Conservation (phyloP, 768 basidiomycete species). For the Mycena leptocephala region DNA sequence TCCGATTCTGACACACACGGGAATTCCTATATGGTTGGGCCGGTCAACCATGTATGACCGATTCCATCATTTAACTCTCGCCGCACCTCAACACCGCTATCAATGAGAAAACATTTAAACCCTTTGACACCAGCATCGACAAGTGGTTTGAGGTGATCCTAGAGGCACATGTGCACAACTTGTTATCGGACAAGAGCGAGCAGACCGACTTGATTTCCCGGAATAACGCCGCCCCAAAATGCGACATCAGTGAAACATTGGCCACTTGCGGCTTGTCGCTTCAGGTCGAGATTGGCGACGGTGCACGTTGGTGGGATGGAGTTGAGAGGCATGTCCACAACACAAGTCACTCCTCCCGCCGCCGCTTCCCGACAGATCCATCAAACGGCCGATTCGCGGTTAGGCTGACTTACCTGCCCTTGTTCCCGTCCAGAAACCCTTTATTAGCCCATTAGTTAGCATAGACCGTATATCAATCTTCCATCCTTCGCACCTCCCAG, state of each 20-base stretch:
- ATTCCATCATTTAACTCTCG: constrained; percentile 20
- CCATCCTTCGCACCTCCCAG: constrained; percentile 71
- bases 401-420: constrained; percentile 59
- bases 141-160: constrained; percentile 85
- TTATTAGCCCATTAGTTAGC: not conserved
- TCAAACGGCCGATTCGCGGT: not conserved
- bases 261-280: constrained; percentile 78
- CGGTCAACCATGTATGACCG: not conserved
- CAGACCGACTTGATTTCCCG: constrained; percentile 83
- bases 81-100: constrained; percentile 93
- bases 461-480: not conserved
- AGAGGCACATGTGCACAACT: not conserved
- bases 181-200: not conserved
- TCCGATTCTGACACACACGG: constrained; percentile 86
- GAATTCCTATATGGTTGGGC: constrained; percentile 78
- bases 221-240: constrained; percentile 97
- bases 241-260: constrained; percentile 89
- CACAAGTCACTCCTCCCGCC: constrained; percentile 94
- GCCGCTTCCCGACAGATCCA: constrained; percentile 64
- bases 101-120: constrained; percentile 97
- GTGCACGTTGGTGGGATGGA: constrained; percentile 97
- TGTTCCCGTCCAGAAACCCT: constrained; percentile 92
- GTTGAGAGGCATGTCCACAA: constrained; percentile 99
- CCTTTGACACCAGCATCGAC: constrained; percentile 90
- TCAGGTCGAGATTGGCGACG: constrained; percentile 78